phyloP scores from a whole-genome alignment of 169 alveolate species.

The Plasmodium cynomolgi region DNA sequence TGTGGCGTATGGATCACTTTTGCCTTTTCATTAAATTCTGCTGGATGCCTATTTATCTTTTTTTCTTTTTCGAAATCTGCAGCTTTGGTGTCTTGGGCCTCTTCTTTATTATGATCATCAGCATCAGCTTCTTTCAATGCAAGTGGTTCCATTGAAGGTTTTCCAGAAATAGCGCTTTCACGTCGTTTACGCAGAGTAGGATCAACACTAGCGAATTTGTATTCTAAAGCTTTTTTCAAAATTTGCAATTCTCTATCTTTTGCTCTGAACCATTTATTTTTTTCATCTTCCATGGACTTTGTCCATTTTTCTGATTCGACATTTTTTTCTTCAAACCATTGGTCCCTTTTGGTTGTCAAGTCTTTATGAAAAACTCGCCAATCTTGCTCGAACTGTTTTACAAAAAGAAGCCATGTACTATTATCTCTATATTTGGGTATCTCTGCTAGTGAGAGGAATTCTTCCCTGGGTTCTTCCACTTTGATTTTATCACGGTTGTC shows the following conservation, averaged over 20 bases:
- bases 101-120: neutral
- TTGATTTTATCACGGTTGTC: neutral
- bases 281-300: neutral
- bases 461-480: neutral
- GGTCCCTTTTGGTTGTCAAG: neutral
- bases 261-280: conserved; percentile 9
- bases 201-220: neutral
- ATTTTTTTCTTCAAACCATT: neutral
- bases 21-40: too few species aligned
- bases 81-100: neutral
- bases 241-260: conserved; percentile 6
- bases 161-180: neutral
- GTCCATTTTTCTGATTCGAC: neutral
- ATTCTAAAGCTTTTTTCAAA: neutral
- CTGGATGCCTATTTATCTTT: neutral
- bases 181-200: neutral
- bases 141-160: neutral
- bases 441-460: neutral
- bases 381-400: neutral
- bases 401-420: neutral
- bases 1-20: too few species aligned
- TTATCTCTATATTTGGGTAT: neutral
- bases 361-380: neutral
- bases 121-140: neutral
- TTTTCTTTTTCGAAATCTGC: neutral